Percentiles rank a stretch among this genome's conserved stretches.
phyloP scores from a whole-genome alignment of 164 flowering plant genomes.

The Chloranthus sessilifolius region DNA sequence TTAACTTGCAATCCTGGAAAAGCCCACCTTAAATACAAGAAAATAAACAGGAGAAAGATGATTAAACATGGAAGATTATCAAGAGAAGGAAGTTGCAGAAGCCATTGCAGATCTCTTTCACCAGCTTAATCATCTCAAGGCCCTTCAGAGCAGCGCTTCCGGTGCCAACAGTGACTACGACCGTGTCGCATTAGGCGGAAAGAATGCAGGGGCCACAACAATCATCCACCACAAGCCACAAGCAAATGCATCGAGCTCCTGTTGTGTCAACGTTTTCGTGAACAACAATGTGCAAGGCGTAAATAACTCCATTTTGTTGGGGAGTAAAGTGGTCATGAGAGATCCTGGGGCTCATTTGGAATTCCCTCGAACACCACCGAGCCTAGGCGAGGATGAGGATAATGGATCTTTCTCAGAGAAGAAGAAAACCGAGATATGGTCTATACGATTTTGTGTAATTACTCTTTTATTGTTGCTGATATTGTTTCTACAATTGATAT shows the following conservation, averaged over 20 bases:
- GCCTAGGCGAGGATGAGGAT: no score
- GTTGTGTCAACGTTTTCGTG: slow-evolving; percentile 56
- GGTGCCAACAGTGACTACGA: slow-evolving; percentile 9
- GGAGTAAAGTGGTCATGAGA: slow-evolving; percentile 49
- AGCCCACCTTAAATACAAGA: not conserved
- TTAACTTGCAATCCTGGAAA: slow-evolving; percentile 9
- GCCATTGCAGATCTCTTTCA: slow-evolving; percentile 8
- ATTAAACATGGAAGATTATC: slow-evolving; percentile 3
- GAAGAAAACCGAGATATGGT: no score
- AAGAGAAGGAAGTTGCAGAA: slow-evolving; percentile 3
- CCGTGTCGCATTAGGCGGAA: slow-evolving; percentile 33
- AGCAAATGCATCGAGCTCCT: slow-evolving; percentile 22
- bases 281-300: slow-evolving; percentile 78
- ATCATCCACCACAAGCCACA: slow-evolving; percentile 12
- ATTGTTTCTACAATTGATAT: no score
- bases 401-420: no score
- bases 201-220: slow-evolving; percentile 57
- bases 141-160: slow-evolving; percentile 8
- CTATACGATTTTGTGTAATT: no score
- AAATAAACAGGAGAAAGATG: not conserved
- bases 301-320: slow-evolving; percentile 53
- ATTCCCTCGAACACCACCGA: no score
- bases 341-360: slow-evolving; percentile 54
- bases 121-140: slow-evolving; percentile 13
- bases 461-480: no score